These are phyloP conservation scores for Vitis hybrid DNA, from an alignment of 177 flowering plant species.

Conservation along the genomic window DNA sequence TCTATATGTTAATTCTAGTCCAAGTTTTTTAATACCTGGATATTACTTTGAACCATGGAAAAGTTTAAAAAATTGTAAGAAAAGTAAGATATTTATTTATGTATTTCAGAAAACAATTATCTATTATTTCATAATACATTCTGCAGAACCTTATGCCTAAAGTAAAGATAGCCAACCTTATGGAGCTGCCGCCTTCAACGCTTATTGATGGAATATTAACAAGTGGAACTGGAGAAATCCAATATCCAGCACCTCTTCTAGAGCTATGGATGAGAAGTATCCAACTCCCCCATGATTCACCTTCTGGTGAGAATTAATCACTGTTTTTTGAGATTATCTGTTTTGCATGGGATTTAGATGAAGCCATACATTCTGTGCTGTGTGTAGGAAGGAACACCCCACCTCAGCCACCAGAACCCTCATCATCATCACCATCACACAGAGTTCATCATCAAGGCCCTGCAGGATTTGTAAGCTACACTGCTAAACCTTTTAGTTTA, in stretches of 20 bases:
- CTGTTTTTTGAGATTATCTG: neutral
- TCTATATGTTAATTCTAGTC: neutral
- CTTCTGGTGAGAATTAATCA: conserved; percentile 46
- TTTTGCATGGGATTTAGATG: neutral
- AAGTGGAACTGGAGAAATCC: conserved; percentile 32
- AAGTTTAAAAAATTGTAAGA: neutral
- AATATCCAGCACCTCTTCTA: conserved; percentile 67
- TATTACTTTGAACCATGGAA: neutral
- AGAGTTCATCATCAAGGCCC: conserved; percentile 26
- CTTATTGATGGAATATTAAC: conserved; percentile 36
- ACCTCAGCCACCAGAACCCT: conserved; percentile 57
- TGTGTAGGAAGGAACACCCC: conserved; percentile 45
- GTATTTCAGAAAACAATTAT: neutral
- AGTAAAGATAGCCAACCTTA: conserved; percentile 50
- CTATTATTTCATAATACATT: neutral
- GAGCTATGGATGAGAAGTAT: conserved; percentile 52
- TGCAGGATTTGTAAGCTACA: conserved; percentile 43
- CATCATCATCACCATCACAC: conserved; percentile 41
- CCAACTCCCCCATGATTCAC: conserved; percentile 47
- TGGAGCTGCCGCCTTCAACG: conserved; percentile 67
- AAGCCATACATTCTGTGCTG: neutral
- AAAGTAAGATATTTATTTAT: neutral
- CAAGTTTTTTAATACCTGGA: neutral
- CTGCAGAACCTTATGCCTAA: conserved; percentile 8
- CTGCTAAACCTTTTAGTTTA: neutral